phyloP scores from a whole-genome alignment of 371 early-diverging fungal genomes.

The Rhizopus sp. region DNA sequence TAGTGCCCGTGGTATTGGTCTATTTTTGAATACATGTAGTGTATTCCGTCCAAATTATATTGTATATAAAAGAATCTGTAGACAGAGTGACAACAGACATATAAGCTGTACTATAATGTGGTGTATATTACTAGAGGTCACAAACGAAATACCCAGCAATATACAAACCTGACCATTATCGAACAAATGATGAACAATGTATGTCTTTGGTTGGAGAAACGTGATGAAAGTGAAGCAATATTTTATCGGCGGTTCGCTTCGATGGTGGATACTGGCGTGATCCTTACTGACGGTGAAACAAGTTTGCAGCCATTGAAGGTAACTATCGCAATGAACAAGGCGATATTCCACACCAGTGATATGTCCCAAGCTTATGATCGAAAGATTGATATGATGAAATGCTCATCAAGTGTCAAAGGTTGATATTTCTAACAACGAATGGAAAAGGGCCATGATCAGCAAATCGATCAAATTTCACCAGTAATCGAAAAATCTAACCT shows the following conservation, averaged over 20 bases:
- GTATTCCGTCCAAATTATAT: too few relatives aligned
- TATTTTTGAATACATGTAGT: too few relatives aligned
- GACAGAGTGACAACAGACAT: too few relatives aligned
- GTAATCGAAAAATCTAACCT: slow-evolving; percentile 9
- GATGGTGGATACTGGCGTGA: slow-evolving; percentile 19
- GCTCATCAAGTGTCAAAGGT: slow-evolving; percentile 19
- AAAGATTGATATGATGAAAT: slow-evolving; percentile 12
- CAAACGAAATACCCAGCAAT: too few relatives aligned
- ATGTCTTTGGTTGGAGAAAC: slow-evolving; percentile 15
- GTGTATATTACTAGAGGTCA: too few relatives aligned
- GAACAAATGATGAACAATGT: slow-evolving; percentile 11
- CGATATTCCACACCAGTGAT: slow-evolving; percentile 12
- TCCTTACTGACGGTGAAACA: slow-evolving; percentile 14
- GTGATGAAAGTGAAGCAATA: slow-evolving; percentile 17
- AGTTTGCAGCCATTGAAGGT: slow-evolving; percentile 12
- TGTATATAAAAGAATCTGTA: too few relatives aligned
- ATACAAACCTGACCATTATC: slow-evolving; percentile 17
- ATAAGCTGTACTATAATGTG: too few relatives aligned
- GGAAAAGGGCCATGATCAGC: slow-evolving; percentile 15
- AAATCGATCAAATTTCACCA: slow-evolving; percentile 11
- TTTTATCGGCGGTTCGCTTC: slow-evolving; percentile 17
- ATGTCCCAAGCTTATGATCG: slow-evolving; percentile 12
- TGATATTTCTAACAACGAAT: slow-evolving; percentile 19
- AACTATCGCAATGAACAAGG: slow-evolving; percentile 10
- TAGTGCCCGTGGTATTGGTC: too few relatives aligned